Evolutionary conservation across 768 basidiomycete species (phyloP).

Genomic region (Boletales sp.): DNA sequence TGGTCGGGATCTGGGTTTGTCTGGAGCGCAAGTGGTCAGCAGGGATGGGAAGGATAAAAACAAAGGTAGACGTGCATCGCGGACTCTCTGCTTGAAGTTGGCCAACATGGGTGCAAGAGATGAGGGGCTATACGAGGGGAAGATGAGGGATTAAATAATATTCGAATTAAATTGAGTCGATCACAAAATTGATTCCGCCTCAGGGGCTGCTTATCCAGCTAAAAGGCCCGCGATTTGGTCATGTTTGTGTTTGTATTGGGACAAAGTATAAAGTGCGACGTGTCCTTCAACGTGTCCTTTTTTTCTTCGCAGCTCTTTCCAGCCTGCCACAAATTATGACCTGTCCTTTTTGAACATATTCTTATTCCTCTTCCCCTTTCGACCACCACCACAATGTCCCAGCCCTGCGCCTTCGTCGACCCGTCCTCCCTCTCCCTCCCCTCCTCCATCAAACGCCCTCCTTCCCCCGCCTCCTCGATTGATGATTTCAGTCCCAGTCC

Average conservation of each 20-base stretch:
- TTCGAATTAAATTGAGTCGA: too few species aligned
- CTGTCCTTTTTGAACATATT: constrained; percentile 17
- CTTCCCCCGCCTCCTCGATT: constrained; percentile 23
- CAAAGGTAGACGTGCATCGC: background rate
- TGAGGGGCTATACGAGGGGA: background rate
- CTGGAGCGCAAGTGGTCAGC: too few species aligned
- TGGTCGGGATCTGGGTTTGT: too few species aligned
- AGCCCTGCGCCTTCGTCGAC: constrained; percentile 32
- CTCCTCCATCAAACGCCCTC: constrained; percentile 25
- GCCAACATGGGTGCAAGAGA: constrained; percentile 5
- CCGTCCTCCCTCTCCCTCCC: constrained; percentile 39
- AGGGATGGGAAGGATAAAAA: too few species aligned
- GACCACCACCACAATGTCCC: constrained; percentile 15
- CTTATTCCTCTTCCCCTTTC: constrained; percentile 14
- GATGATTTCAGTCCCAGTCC: constrained; percentile 9
- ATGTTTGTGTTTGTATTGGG: constrained; percentile 24
- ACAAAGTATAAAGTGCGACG: constrained; percentile 25
- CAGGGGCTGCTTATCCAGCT: too few species aligned
- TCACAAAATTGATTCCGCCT: background rate
- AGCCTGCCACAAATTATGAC: constrained; percentile 20
- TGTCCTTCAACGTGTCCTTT: constrained; percentile 17
- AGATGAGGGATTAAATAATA: too few species aligned
- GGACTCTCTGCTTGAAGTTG: constrained; percentile 10
- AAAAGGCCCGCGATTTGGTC: constrained; percentile 5
- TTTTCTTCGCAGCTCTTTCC: constrained; percentile 5